Conservation (phyloP, 345 rosid genomes). For the Rhizophora apiculata region DNA sequence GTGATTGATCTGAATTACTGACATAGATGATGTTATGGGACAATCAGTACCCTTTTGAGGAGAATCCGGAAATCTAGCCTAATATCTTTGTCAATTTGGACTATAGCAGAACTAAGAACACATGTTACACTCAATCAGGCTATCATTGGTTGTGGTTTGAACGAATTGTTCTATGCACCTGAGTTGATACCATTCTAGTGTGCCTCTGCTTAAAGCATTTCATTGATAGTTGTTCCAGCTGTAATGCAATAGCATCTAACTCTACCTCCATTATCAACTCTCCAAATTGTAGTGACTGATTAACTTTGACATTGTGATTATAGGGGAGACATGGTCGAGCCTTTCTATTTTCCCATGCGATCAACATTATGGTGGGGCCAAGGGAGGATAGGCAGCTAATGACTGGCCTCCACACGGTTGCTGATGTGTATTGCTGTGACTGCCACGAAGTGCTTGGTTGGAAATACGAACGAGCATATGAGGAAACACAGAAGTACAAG, state of each 20-base stretch:
- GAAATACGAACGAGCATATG: constrained; percentile 28
- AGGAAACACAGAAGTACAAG: constrained; percentile 30
- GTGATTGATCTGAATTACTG: not conserved
- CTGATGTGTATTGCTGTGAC: constrained; percentile 22
- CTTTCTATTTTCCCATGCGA: constrained; percentile 21
- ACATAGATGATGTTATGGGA: too few relatives aligned
- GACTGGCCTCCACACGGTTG: constrained; percentile 26
- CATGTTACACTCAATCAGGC: too few relatives aligned
- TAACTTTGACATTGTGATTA: not conserved
- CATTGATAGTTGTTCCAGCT: not conserved
- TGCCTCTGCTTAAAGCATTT: not conserved
- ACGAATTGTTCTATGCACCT: too few relatives aligned
- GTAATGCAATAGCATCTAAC: not conserved
- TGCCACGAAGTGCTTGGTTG: constrained; percentile 24
- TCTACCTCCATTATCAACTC: not conserved
- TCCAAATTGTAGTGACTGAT: not conserved
- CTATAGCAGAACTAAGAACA: too few relatives aligned
- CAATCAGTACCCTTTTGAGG: too few relatives aligned
- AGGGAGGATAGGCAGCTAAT: constrained; percentile 22
- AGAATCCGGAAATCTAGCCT: too few relatives aligned
- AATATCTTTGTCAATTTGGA: too few relatives aligned
- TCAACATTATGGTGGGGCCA: constrained; percentile 19
- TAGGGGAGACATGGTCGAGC: constrained; percentile 49
- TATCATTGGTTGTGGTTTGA: too few relatives aligned
- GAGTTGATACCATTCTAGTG: not conserved